These are phyloP conservation scores for Schizonepeta tenuifolia DNA, from an alignment of 257 asterid genomes.

Conservation along the genomic window DNA sequence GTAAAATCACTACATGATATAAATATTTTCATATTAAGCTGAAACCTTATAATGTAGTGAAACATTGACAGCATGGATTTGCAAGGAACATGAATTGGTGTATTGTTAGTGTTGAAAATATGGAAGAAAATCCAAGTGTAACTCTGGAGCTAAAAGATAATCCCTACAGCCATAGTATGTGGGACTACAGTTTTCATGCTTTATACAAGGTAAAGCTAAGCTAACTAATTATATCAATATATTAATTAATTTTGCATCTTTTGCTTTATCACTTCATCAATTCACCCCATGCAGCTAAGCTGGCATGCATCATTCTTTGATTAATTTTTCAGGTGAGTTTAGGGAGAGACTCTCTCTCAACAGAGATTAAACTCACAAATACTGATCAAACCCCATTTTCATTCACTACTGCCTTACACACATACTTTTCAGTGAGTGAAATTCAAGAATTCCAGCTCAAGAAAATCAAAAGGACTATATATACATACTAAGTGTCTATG, in stretches of 20 bases:
- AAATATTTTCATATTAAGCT: constrained; percentile 9
- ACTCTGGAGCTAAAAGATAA: constrained; percentile 86
- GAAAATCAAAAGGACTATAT: too few relatives aligned
- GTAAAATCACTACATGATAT: constrained; percentile 39
- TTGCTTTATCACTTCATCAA: too few relatives aligned
- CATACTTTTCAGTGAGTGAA: constrained; percentile 73
- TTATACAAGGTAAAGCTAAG: constrained; percentile 58
- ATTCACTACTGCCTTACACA: constrained; percentile 86
- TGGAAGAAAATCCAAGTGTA: constrained; percentile 64
- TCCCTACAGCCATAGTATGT: constrained; percentile 88
- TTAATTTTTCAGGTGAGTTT: constrained; percentile 64
- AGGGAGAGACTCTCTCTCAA: constrained; percentile 64
- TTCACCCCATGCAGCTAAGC: too few relatives aligned
- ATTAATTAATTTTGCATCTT: too few relatives aligned
- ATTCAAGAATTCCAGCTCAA: background rate
- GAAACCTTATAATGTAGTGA: background rate
- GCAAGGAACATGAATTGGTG: constrained; percentile 92
- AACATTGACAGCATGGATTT: constrained; percentile 91
- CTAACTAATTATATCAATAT: background rate
- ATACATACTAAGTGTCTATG: too few relatives aligned
- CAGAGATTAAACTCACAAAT: constrained; percentile 77
- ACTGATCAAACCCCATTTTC: constrained; percentile 82
- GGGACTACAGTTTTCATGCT: constrained; percentile 90
- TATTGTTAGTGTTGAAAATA: constrained; percentile 62
- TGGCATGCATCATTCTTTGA: background rate